These are phyloP conservation scores for Protomyces arabidopsidicola DNA, from an alignment of 1,139 yeast genomes.

Conservation along the genomic window DNA sequence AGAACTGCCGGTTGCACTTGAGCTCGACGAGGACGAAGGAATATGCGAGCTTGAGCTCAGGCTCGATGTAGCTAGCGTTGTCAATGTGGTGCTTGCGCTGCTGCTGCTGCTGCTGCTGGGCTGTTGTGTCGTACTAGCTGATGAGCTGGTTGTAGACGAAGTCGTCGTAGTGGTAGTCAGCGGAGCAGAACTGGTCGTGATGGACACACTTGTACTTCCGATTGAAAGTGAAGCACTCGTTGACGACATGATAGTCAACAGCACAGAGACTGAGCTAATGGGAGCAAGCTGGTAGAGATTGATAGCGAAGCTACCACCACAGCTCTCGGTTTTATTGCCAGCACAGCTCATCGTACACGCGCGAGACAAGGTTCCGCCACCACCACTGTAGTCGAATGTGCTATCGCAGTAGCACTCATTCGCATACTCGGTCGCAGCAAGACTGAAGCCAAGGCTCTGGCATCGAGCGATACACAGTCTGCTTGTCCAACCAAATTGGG, in stretches of 20 bases:
- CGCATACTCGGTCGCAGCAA: not conserved
- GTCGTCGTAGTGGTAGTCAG: not conserved
- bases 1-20: not conserved
- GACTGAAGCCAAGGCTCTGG: not conserved
- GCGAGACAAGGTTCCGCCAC: not conserved
- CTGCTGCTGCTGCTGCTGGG: not conserved
- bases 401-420: conserved; percentile 6
- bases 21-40: not conserved
- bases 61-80: not conserved
- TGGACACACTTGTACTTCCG: not conserved
- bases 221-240: not conserved
- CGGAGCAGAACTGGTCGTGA: not conserved
- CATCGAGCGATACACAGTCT: not conserved
- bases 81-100: not conserved
- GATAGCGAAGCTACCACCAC: conserved; percentile 3
- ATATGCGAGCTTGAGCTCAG: not conserved
- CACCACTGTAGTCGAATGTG: not conserved
- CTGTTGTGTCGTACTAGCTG: not conserved
- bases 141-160: not conserved
- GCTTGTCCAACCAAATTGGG: not conserved
- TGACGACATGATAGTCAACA: not conserved
- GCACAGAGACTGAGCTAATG: not conserved
- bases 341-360: conserved; percentile 7
- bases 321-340: conserved; percentile 1
- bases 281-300: not conserved